These are phyloP conservation scores for Spergularia marina DNA, from an alignment of 148 eudicot species.

Conservation along the genomic window DNA sequence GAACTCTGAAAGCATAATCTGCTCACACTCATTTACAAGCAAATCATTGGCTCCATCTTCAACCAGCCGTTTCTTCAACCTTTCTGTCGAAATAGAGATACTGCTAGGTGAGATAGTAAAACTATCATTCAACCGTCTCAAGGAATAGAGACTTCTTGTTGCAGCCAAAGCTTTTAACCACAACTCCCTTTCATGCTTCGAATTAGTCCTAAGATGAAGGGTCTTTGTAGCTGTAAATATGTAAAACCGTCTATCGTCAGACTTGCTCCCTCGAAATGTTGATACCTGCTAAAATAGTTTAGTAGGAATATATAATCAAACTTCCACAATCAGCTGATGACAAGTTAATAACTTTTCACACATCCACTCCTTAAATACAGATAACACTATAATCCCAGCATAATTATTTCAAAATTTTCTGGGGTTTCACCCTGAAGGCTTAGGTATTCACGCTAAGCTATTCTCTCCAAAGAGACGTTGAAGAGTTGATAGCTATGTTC, in stretches of 20 bases:
- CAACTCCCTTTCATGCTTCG: slow-evolving; percentile 57
- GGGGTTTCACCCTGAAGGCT: neutral
- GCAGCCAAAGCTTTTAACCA: slow-evolving; percentile 84
- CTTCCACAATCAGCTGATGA: slow-evolving; percentile 16
- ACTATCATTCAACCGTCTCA: slow-evolving; percentile 49
- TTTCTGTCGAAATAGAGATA: slow-evolving; percentile 72
- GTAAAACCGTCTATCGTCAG: slow-evolving; percentile 80
- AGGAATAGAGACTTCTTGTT: slow-evolving; percentile 45
- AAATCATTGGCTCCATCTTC: slow-evolving; percentile 70
- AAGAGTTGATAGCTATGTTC: neutral
- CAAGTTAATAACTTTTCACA: neutral
- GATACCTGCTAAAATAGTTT: slow-evolving; percentile 52
- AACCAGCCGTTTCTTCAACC: slow-evolving; percentile 63
- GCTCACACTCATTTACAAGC: slow-evolving; percentile 85
- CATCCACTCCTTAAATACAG: neutral
- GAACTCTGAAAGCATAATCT: slow-evolving; percentile 85
- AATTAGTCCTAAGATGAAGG: slow-evolving; percentile 73
- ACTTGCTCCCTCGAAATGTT: slow-evolving; percentile 84
- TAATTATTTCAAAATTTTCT: neutral
- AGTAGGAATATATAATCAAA: slow-evolving; percentile 11
- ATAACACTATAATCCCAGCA: neutral
- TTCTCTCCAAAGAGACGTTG: neutral
- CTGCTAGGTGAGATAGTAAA: slow-evolving; percentile 41
- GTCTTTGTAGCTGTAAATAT: slow-evolving; percentile 93
- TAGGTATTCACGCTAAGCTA: neutral